Conservation (phyloP, 2,329 filamentous ascomycete genomes). For the Cytospora piceicola region DNA sequence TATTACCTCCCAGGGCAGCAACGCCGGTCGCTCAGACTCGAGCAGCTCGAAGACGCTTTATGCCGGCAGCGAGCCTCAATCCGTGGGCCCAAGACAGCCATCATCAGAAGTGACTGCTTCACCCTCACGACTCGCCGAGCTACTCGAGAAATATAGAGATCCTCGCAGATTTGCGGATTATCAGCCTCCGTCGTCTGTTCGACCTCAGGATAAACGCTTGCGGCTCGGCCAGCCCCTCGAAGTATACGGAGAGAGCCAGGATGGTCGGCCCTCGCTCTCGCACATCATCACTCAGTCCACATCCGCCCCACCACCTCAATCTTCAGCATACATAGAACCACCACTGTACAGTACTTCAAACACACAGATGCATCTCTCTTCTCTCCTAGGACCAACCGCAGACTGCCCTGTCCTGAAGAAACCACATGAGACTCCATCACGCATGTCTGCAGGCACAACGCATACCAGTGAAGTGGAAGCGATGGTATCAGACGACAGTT, state of each 20-base stretch:
- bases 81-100: slow-evolving; percentile 19
- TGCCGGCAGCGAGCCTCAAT: slow-evolving; percentile 10
- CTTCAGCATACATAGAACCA: slow-evolving; percentile 23
- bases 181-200: too few species aligned
- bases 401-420: slow-evolving; percentile 16
- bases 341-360: slow-evolving; percentile 18
- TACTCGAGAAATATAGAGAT: slow-evolving; percentile 17
- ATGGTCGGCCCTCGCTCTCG: slow-evolving; percentile 13
- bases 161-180: too few species aligned
- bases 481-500: slow-evolving; percentile 37
- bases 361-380: slow-evolving; percentile 32
- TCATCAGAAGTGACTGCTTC: slow-evolving; percentile 25
- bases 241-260: slow-evolving; percentile 14
- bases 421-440: slow-evolving; percentile 23
- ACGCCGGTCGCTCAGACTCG: slow-evolving; percentile 23
- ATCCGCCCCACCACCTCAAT: slow-evolving; percentile 2
- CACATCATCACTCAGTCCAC: slow-evolving; percentile 18
- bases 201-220: neutral
- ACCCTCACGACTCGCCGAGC: slow-evolving; percentile 13
- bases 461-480: slow-evolving; percentile 30
- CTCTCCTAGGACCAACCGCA: slow-evolving; percentile 29
- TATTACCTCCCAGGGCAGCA: slow-evolving; percentile 4
- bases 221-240: slow-evolving; percentile 16
- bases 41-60: slow-evolving; percentile 11
- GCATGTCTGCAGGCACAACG: slow-evolving; percentile 11